Evolutionary conservation across 768 basidiomycete species (phyloP).

Genomic region (Phylloporus arenicola): DNA sequence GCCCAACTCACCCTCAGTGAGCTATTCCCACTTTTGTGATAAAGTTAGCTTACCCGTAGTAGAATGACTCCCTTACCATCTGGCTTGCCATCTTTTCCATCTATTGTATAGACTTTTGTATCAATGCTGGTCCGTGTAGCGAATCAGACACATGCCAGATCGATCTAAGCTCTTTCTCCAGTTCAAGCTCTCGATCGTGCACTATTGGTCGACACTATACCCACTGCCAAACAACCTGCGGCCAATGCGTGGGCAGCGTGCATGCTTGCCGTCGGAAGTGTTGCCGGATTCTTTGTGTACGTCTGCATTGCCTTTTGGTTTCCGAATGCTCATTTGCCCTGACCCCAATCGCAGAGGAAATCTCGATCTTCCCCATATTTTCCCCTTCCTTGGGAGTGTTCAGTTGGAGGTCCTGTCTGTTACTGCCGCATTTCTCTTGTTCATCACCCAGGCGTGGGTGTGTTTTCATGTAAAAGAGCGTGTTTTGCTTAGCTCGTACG

Average conservation of each 20-base stretch:
- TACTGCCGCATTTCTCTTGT: slow-evolving; percentile 62
- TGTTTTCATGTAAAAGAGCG: slow-evolving; percentile 63
- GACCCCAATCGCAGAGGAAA: slow-evolving; percentile 52
- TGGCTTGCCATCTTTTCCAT: slow-evolving; percentile 70
- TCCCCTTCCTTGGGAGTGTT: slow-evolving; percentile 73
- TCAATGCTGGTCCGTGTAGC: slow-evolving; percentile 43
- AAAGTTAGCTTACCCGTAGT: background rate
- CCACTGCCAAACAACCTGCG: slow-evolving; percentile 65
- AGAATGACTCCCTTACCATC: slow-evolving; percentile 69
- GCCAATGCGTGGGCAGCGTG: slow-evolving; percentile 95
- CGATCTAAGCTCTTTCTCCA: slow-evolving; percentile 23
- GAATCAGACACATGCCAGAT: background rate
- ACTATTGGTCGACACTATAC: slow-evolving; percentile 80
- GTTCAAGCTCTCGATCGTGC: slow-evolving; percentile 91
- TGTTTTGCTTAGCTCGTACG: slow-evolving; percentile 50
- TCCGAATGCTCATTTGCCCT: background rate
- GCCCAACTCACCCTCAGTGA: slow-evolving; percentile 31
- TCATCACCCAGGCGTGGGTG: slow-evolving; percentile 61
- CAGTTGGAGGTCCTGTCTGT: slow-evolving; percentile 81
- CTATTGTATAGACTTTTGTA: slow-evolving; percentile 61
- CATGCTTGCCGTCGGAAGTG: slow-evolving; percentile 85
- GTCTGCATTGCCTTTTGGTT: slow-evolving; percentile 19
- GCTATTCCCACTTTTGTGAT: slow-evolving; percentile 4
- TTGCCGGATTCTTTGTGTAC: slow-evolving; percentile 84
- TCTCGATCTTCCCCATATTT: slow-evolving; percentile 59